Evolutionary conservation across 495 filamentous ascomycete species (phyloP).

Genomic region (Neurospora terricola): DNA sequence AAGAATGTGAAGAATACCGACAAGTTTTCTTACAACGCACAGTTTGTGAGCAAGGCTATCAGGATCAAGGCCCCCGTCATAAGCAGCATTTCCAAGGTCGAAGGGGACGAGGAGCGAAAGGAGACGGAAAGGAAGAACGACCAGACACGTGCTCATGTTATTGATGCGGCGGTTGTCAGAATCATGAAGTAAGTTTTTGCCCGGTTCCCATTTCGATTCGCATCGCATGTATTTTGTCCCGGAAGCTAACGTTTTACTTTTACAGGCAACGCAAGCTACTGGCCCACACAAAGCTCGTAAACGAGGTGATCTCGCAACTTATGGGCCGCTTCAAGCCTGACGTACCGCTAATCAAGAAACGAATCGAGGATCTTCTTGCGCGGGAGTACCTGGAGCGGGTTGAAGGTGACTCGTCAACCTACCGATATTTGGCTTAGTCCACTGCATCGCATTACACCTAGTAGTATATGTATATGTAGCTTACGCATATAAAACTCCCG

Average conservation of each 20-base stretch:
- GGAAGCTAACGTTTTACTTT: slow-evolving; percentile 8
- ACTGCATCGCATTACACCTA: background rate
- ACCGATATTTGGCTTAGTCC: slow-evolving; percentile 58
- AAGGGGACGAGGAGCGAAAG: slow-evolving; percentile 71
- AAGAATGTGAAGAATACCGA: slow-evolving; percentile 76
- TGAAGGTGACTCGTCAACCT: slow-evolving; percentile 59
- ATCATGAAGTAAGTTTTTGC: slow-evolving; percentile 79
- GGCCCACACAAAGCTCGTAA: slow-evolving; percentile 68
- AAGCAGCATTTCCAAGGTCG: slow-evolving; percentile 78
- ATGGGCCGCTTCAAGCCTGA: slow-evolving; percentile 78
- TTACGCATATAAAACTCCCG: background rate
- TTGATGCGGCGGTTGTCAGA: slow-evolving; percentile 85
- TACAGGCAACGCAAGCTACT: slow-evolving; percentile 80
- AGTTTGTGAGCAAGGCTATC: slow-evolving; percentile 70
- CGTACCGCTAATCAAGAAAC: slow-evolving; percentile 79
- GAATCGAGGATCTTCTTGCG: slow-evolving; percentile 87
- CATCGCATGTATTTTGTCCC: background rate
- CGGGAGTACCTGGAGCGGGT: slow-evolving; percentile 91
- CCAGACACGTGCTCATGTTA: slow-evolving; percentile 61
- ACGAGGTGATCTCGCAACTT: slow-evolving; percentile 76
- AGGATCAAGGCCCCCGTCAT: slow-evolving; percentile 63
- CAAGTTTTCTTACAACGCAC: slow-evolving; percentile 72
- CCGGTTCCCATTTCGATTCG: background rate
- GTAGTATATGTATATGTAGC: background rate
- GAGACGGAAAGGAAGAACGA: slow-evolving; percentile 85